Conservation (phyloP, 345 rosid genomes). For the Brassica rapa region DNA sequence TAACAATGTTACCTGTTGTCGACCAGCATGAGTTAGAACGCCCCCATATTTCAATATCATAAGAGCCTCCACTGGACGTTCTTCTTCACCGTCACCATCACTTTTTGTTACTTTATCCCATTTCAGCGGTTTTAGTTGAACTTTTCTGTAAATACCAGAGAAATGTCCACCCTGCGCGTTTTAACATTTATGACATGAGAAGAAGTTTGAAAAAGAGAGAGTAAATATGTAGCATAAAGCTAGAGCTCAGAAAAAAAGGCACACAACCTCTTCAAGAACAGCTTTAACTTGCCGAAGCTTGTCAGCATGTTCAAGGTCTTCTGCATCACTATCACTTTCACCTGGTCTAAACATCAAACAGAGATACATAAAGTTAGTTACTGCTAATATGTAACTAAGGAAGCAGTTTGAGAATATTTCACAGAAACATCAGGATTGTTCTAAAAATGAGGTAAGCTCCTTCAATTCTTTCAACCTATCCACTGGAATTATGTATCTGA, state of each 20-base stretch:
- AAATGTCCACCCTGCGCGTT: conserved; percentile 89
- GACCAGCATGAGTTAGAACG: conserved; percentile 99
- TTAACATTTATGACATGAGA: conserved; percentile 24
- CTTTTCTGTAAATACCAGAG: conserved; percentile 98
- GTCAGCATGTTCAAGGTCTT: conserved; percentile 98
- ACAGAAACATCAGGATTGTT: conserved; percentile 3
- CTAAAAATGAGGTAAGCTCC: conserved; percentile 12
- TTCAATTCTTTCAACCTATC: conserved; percentile 21
- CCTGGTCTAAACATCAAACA: conserved; percentile 59
- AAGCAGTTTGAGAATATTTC: not conserved
- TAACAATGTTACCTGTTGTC: conserved; percentile 74
- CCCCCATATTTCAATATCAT: conserved; percentile 99
- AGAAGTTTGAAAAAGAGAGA: not conserved
- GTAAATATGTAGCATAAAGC: not conserved
- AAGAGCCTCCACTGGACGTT: conserved; percentile 92
- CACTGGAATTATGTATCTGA: not conserved
- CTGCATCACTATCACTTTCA: conserved; percentile 98
- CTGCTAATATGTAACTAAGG: not conserved
- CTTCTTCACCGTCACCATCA: conserved; percentile 94
- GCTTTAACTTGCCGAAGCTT: conserved; percentile 99
- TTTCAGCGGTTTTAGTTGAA: conserved; percentile 91
- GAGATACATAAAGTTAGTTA: conserved; percentile 15
- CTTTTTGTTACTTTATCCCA: conserved; percentile 79
- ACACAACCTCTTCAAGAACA: conserved; percentile 91
- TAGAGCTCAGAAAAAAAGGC: conserved; percentile 11